phyloP scores from a whole-genome alignment of 1,284 basidiomycete species.

The Malassezia vespertilionis region DNA sequence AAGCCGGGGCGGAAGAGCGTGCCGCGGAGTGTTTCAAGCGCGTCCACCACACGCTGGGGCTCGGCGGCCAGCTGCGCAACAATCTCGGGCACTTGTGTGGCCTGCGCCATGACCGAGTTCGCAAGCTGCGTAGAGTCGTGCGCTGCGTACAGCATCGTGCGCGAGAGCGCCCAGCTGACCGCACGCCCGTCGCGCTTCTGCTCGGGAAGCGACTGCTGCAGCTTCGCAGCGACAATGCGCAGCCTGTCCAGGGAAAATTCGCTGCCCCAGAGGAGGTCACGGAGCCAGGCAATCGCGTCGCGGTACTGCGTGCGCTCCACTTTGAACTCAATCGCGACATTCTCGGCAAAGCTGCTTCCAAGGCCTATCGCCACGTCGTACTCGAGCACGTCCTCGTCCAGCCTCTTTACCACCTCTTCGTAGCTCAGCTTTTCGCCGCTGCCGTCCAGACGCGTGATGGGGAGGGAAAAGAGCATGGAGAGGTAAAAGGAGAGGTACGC shows the following conservation, averaged over 20 bases:
- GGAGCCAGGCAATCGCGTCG: slow-evolving; percentile 72
- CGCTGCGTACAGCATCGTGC: slow-evolving; percentile 60
- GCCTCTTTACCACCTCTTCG: slow-evolving; percentile 78
- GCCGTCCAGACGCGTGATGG: slow-evolving; percentile 63
- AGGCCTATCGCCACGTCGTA: slow-evolving; percentile 70
- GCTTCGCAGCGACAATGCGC: slow-evolving; percentile 74
- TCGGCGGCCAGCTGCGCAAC: slow-evolving; percentile 54
- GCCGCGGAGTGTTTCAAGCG: slow-evolving; percentile 30
- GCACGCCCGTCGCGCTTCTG: slow-evolving; percentile 79
- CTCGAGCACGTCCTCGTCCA: slow-evolving; percentile 82
- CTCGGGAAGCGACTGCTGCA: slow-evolving; percentile 81
- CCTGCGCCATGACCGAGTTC: slow-evolving; percentile 62
- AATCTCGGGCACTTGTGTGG: slow-evolving; percentile 69
- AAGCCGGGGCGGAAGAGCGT: slow-evolving; percentile 57
- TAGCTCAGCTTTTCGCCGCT: slow-evolving; percentile 57
- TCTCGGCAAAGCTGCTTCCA: slow-evolving; percentile 58
- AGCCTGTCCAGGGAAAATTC: slow-evolving; percentile 78
- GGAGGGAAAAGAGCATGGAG: slow-evolving; percentile 76
- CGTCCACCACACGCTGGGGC: slow-evolving; percentile 25
- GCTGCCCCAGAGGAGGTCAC: slow-evolving; percentile 72
- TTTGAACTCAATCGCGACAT: slow-evolving; percentile 60
- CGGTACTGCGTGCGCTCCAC: slow-evolving; percentile 73
- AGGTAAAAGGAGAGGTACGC: slow-evolving; percentile 71
- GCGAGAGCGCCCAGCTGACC: slow-evolving; percentile 64
- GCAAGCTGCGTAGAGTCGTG: slow-evolving; percentile 63